Evolutionary conservation across 1,284 basidiomycete genomes (phyloP).

Genomic region (Leccinum pachyderme): DNA sequence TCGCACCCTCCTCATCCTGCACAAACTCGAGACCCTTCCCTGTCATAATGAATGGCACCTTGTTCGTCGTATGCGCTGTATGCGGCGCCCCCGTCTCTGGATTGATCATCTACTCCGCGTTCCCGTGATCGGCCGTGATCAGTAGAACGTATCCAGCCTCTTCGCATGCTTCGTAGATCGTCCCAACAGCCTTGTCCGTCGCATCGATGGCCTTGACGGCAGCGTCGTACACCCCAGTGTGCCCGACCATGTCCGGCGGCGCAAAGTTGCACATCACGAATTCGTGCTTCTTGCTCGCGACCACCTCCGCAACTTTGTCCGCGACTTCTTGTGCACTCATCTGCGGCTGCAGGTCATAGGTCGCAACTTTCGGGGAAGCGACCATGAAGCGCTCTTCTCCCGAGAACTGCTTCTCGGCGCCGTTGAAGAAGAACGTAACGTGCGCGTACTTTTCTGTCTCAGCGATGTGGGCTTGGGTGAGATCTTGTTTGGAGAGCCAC

Average conservation of each 20-base stretch:
- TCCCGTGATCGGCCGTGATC: slow-evolving; percentile 89
- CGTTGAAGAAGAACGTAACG: slow-evolving; percentile 97
- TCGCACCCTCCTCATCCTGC: slow-evolving; percentile 31
- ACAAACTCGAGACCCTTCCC: slow-evolving; percentile 53
- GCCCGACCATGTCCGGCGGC: slow-evolving; percentile 93
- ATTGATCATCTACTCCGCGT: slow-evolving; percentile 91
- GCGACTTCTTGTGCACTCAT: slow-evolving; percentile 88
- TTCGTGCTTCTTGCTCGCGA: slow-evolving; percentile 66
- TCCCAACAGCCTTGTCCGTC: slow-evolving; percentile 85
- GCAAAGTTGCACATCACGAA: slow-evolving; percentile 97
- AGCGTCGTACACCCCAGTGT: slow-evolving; percentile 87
- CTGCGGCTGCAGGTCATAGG: slow-evolving; percentile 83
- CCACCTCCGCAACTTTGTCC: slow-evolving; percentile 85
- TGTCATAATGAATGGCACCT: slow-evolving; percentile 78
- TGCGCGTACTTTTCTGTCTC: slow-evolving; percentile 96
- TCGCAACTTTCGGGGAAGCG: slow-evolving; percentile 85
- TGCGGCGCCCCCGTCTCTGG: slow-evolving; percentile 79
- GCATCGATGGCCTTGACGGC: slow-evolving; percentile 81
- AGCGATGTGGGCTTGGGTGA: slow-evolving; percentile 87
- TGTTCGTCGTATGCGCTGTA: slow-evolving; percentile 83
- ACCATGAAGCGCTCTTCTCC: slow-evolving; percentile 86
- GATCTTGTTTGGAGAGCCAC: slow-evolving; percentile 75
- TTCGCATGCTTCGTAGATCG: slow-evolving; percentile 81
- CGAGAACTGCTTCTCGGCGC: slow-evolving; percentile 86
- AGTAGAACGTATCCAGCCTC: slow-evolving; percentile 82